Evolutionary conservation across 768 basidiomycete genomes (phyloP), one percentile per base, ranked within the genome.

Genomic region (Russula vinacea): DNA sequence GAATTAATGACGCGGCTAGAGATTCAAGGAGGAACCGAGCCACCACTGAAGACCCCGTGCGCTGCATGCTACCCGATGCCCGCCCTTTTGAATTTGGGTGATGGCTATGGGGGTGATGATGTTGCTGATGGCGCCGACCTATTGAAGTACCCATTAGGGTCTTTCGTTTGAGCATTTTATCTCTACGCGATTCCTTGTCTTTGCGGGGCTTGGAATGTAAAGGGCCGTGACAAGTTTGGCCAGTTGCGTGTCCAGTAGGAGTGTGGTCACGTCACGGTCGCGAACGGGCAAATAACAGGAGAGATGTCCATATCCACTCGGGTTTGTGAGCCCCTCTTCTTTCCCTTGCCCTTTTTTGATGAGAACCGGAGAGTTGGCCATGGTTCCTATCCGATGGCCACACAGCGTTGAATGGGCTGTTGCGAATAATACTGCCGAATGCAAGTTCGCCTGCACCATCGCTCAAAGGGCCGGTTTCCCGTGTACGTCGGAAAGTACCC

Each of bases 401-500:
- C 68, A 75, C 56, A 55, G 71, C 62, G 52, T 60, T 53, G 51
- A 71, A 62, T 60, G 68, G 57, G 63, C 65, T 62, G 60, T 52
- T 65, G 33, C 66, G 65, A 26, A 66, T 60, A 13, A 68, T 57
- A 26, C 58, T 51, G 44, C 58, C 62, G 55, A 56, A 70, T 19
- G 60, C n/a, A 40, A 62, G 60, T 42, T 69, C 61, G 8, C 45
- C 53, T 51, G 56, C 59, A 14, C 62, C 52, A 55, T 65, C 67
- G 33, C 58, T 62, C 42, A 64, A 60, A 16, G 59, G 67, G 33
- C 72, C 74, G 19, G 69, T 71, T 62, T 78, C 78, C 47, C 84
- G 79, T 7, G 84, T 85, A 52, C 86, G 83, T 35, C 88, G 82
- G 78, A 90, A 90, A 14, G 89, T 85, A 58, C 81, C 81, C 62